Evolutionary conservation across 2,329 filamentous ascomycete species (phyloP), one percentile per base, ranked within the genome.

Genomic region (Teratosphaeriaceae sp.): DNA sequence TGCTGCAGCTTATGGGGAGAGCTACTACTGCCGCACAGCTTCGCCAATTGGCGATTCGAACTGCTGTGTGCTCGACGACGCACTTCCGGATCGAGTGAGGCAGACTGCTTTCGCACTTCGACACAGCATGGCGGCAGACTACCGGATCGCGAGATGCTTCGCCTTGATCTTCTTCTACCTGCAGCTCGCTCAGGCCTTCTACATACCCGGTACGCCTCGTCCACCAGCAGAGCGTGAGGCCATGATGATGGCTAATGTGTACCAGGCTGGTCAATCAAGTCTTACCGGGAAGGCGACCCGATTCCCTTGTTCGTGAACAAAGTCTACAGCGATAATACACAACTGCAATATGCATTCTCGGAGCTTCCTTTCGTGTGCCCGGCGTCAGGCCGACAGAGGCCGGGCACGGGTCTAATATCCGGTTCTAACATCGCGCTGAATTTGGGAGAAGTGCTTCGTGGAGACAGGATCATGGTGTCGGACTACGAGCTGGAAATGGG

Each of bases 301-400:
- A 84, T 94, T 29, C 87, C 88, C 1, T 73, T 95, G n/a, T 80
- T 90, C 43, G 85, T 92, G 51, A 94, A 94, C 70, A 94, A 94
- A 65, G 82, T 89, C 56, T 94, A 89, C 65, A 94, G 87, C 43
- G 88, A 94, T 66, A 82, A 85, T 57, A 92, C 85, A 6, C 84
- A 92, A 62, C 71, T 94, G n/a, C 87, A 94, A 64, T 94, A 88
- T 76, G 87, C 87, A 53, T 94, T 90, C 69, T 85, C 84, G 62
- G 85, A 92, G 55, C 79, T 94, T 1, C 87, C 88, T 6, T 94
- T 94, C 62, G 84, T 90, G 42, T 94, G 87, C 59, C 84, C 85
- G 9, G 84, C 85, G 1, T 85, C 80, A 7, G 85, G 85, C 38
- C 73, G 78, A 48, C 74, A 71, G 49, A 78, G 79, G 52, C 73